Percentiles rank a stretch among this genome's conserved stretches.
Evolutionary conservation across 345 rosid species (phyloP).

Genomic region (Erodium maritimum): DNA sequence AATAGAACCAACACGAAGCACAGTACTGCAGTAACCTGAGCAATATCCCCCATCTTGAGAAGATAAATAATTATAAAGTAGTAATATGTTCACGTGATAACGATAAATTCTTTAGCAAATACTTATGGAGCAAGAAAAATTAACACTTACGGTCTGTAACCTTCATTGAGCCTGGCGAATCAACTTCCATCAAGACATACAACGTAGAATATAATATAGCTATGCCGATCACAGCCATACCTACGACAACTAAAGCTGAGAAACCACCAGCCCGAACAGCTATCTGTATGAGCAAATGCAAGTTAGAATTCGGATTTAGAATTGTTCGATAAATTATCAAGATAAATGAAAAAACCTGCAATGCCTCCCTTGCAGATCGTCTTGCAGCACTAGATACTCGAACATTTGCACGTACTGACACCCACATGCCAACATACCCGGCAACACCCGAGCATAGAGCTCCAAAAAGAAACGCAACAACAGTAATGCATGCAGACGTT

Average conservation of each 20-base stretch:
- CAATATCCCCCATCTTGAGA: neutral
- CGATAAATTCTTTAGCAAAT: neutral
- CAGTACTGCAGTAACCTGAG: neutral
- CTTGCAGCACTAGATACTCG: slow-evolving; percentile 98
- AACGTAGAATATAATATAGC: slow-evolving; percentile 87
- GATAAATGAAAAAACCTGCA: slow-evolving; percentile 60
- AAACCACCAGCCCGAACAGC: slow-evolving; percentile 99
- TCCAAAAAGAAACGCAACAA: slow-evolving; percentile 87
- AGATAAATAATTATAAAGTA: neutral
- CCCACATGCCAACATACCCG: slow-evolving; percentile 99
- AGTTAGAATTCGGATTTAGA: slow-evolving; percentile 15
- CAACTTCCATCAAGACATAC: slow-evolving; percentile 91
- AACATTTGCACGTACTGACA: slow-evolving; percentile 98
- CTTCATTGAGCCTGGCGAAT: slow-evolving; percentile 73
- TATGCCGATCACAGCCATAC: slow-evolving; percentile 95
- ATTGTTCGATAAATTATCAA: slow-evolving; percentile 9
- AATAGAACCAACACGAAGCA: neutral
- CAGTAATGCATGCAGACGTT: slow-evolving; percentile 78
- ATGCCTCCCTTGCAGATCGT: slow-evolving; percentile 96
- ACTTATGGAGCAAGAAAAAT: slow-evolving; percentile 9
- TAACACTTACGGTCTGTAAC: slow-evolving; percentile 74
- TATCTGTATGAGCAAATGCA: slow-evolving; percentile 33
- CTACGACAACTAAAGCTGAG: slow-evolving; percentile 96
- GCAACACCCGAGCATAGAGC: slow-evolving; percentile 92
- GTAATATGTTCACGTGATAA: neutral